Conservation (phyloP, 352 stramenopile species). For the Phytophthora rubi region DNA sequence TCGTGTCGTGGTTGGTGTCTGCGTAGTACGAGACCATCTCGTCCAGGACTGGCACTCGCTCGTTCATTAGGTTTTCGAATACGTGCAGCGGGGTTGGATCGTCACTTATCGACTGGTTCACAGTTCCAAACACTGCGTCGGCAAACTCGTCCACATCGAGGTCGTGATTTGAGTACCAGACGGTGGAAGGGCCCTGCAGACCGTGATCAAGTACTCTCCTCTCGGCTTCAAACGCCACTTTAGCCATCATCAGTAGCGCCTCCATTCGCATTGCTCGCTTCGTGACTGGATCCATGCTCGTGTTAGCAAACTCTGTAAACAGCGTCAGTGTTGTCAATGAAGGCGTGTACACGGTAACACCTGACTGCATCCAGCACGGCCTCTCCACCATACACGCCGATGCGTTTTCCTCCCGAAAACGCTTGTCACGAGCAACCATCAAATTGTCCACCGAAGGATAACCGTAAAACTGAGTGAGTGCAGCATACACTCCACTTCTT, state of each 20-base stretch:
- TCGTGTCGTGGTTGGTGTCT: constrained; percentile 40
- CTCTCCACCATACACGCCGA: constrained; percentile 31
- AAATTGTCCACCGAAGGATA: constrained; percentile 42
- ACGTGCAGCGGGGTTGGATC: constrained; percentile 36
- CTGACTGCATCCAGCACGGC: constrained; percentile 52
- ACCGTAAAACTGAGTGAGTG: constrained; percentile 52
- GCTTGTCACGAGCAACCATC: constrained; percentile 14
- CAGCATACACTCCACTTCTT: constrained; percentile 35
- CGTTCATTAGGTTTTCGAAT: constrained; percentile 44
- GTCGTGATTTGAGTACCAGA: constrained; percentile 65
- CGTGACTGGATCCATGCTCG: constrained; percentile 6
- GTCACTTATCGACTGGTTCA: constrained; percentile 40
- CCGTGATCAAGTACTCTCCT: constrained; percentile 43
- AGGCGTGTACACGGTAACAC: constrained; percentile 72
- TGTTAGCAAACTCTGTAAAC: constrained; percentile 32
- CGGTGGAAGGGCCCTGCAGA: constrained; percentile 61
- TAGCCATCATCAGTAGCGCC: constrained; percentile 39
- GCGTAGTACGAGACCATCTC: constrained; percentile 50
- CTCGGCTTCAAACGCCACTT: constrained; percentile 55
- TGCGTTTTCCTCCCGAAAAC: constrained; percentile 1
- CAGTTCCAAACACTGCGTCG: constrained; percentile 53
- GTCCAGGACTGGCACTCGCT: constrained; percentile 35
- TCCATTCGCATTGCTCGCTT: constrained; percentile 44
- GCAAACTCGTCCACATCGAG: constrained; percentile 60
- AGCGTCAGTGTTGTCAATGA: constrained; percentile 34